Conservation (phyloP, 106 monocot genomes). For the Dendrobium chrysotoxum region DNA sequence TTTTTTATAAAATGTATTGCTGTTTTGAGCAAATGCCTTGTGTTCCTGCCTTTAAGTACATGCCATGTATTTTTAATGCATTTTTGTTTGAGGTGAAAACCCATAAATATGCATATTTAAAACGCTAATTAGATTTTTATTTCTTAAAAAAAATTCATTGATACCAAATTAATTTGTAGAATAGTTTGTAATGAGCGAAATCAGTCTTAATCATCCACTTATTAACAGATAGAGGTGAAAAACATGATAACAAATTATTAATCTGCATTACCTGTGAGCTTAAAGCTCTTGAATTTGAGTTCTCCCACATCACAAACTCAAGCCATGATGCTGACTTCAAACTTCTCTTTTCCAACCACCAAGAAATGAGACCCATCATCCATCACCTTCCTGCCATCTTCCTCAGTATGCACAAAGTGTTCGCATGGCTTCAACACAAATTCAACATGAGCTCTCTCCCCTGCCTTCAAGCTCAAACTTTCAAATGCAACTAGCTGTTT, state of each 20-base stretch:
- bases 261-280: neutral
- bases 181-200: no score
- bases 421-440: slow-evolving; percentile 63
- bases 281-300: neutral
- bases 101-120: no score
- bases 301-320: neutral
- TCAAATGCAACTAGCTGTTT: slow-evolving; percentile 70
- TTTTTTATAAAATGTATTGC: no score
- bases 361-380: slow-evolving; percentile 64
- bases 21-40: no score
- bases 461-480: slow-evolving; percentile 36
- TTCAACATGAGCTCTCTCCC: slow-evolving; percentile 30
- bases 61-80: no score
- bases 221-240: neutral
- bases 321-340: slow-evolving; percentile 30
- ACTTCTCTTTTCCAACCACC: slow-evolving; percentile 42
- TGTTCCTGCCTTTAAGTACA: no score
- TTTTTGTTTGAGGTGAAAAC: no score
- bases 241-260: neutral
- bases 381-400: slow-evolving; percentile 54
- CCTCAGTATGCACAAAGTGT: slow-evolving; percentile 35
- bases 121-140: no score
- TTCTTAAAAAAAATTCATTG: no score
- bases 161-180: no score
- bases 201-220: no score